A percentile compares a stretch with the other conserved stretches of the same genome.
phyloP scores from a whole-genome alignment of 441 rosid species.

The Erysimum pusillum region DNA sequence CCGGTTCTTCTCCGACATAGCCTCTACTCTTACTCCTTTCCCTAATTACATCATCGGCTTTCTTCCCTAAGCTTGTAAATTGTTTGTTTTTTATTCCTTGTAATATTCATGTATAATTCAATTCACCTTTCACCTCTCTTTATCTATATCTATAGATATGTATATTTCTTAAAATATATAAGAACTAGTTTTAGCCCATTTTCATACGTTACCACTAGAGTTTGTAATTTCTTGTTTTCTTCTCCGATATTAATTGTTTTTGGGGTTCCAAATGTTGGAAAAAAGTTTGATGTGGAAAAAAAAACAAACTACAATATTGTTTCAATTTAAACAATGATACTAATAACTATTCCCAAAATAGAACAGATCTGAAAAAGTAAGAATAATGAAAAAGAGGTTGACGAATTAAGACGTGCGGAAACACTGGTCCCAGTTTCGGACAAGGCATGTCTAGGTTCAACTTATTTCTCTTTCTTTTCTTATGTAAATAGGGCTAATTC shows the following conservation, averaged over 20 bases:
- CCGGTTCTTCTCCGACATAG: conserved; percentile 31
- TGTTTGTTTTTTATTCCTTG: neutral
- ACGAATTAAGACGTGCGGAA: conserved; percentile 17
- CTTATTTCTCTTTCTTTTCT: no score
- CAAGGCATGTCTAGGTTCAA: no score
- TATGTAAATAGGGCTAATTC: no score
- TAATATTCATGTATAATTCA: neutral
- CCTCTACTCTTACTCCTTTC: conserved; percentile 21
- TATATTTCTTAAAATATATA: neutral
- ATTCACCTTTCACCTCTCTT: no score
- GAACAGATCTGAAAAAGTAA: neutral
- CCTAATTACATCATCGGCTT: conserved; percentile 28
- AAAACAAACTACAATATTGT: no score
- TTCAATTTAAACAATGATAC: no score
- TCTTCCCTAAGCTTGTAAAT: conserved; percentile 31
- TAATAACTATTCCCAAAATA: neutral
- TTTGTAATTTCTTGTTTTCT: neutral
- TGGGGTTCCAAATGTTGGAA: neutral
- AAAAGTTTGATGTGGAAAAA: neutral
- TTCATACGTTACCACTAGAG: neutral
- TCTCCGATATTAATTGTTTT: neutral
- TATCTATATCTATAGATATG: neutral
- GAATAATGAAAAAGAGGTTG: neutral
- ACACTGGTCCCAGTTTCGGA: conserved; percentile 4
- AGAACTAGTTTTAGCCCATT: neutral